Conservation (phyloP, 2,329 filamentous ascomycete species). For the Fusarium praegraminearum region DNA sequence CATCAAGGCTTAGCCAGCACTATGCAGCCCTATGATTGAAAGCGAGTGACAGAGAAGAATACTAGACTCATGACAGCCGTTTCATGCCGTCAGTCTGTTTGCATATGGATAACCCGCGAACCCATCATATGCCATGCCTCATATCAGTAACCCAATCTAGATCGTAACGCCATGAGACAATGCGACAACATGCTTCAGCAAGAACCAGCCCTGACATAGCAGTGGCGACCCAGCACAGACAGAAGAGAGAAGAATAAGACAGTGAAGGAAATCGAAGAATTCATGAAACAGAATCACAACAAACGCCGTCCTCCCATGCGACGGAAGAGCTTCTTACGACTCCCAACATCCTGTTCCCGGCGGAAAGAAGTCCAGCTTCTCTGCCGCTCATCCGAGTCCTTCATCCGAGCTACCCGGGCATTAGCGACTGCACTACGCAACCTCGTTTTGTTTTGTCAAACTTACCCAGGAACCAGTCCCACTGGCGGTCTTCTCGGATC, state of each 20-base stretch:
- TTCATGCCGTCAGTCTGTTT: conserved; percentile 21
- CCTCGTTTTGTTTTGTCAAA: conserved; percentile 28
- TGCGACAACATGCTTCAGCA: conserved; percentile 45
- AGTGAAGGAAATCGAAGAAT: conserved; percentile 1
- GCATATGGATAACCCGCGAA: conserved; percentile 28
- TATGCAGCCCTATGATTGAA: conserved; percentile 23
- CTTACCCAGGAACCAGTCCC: conserved; percentile 72
- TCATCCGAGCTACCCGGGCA: conserved; percentile 61
- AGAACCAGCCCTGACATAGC: conserved; percentile 34
- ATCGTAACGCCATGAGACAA: conserved; percentile 46
- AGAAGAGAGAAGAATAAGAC: background rate
- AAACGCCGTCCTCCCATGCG: conserved; percentile 54
- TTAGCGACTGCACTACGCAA: conserved; percentile 21
- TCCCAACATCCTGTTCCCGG: conserved; percentile 48
- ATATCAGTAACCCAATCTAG: conserved; percentile 39
- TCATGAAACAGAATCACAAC: conserved; percentile 33
- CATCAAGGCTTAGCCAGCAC: conserved; percentile 25
- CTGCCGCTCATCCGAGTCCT: conserved; percentile 63
- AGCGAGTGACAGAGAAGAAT: conserved; percentile 39
- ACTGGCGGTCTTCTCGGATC: conserved; percentile 67
- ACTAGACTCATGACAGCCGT: conserved; percentile 16
- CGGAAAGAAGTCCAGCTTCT: conserved; percentile 61
- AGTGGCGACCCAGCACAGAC: conserved; percentile 41
- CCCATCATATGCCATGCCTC: conserved; percentile 22
- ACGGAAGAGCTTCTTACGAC: conserved; percentile 56